Conservation (phyloP, 2,329 filamentous ascomycete species). For the Monosporascus sp. region DNA sequence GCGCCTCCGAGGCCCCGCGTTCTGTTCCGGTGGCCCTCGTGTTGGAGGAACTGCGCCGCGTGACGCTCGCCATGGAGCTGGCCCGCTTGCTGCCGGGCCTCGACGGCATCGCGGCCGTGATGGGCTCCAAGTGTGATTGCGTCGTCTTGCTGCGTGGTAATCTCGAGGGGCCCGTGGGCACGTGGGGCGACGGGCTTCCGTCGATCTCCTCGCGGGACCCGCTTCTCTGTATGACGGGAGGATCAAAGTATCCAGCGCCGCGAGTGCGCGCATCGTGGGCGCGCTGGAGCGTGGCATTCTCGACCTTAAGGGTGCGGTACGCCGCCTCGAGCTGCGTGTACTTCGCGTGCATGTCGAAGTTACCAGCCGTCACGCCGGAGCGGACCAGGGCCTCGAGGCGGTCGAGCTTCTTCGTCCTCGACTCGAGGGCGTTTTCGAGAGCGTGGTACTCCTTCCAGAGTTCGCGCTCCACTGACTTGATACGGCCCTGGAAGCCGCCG, state of each 20-base stretch:
- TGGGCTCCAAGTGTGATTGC: constrained; percentile 25
- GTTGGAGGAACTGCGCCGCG: constrained; percentile 22
- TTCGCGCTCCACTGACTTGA: constrained; percentile 81
- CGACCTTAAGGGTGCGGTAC: constrained; percentile 58
- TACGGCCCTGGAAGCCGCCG: constrained; percentile 69
- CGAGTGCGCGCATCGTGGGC: constrained; percentile 54
- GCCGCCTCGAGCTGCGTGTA: constrained; percentile 54
- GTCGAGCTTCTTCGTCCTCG: constrained; percentile 79
- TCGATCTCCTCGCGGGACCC: constrained; percentile 27
- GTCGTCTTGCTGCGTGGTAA: constrained; percentile 34
- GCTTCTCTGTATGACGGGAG: constrained; percentile 37
- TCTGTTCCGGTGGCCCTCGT: constrained; percentile 6
- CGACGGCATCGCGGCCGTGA: constrained; percentile 16
- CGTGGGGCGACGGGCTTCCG: constrained; percentile 46
- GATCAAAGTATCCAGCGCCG: constrained; percentile 19
- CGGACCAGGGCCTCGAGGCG: constrained; percentile 75
- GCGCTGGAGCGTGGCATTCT: constrained; percentile 64
- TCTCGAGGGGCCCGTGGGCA: constrained; percentile 46
- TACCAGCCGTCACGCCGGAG: constrained; percentile 52
- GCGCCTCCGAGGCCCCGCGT: constrained; percentile 14
- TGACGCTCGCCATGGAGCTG: constrained; percentile 13
- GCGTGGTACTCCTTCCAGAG: constrained; percentile 87
- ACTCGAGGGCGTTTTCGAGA: constrained; percentile 74
- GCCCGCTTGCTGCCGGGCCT: neutral
- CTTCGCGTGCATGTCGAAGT: constrained; percentile 37